Base-by-base conservation (phyloP, 1,284 basidiomycete genomes). In the Malassezia japonica region DNA sequence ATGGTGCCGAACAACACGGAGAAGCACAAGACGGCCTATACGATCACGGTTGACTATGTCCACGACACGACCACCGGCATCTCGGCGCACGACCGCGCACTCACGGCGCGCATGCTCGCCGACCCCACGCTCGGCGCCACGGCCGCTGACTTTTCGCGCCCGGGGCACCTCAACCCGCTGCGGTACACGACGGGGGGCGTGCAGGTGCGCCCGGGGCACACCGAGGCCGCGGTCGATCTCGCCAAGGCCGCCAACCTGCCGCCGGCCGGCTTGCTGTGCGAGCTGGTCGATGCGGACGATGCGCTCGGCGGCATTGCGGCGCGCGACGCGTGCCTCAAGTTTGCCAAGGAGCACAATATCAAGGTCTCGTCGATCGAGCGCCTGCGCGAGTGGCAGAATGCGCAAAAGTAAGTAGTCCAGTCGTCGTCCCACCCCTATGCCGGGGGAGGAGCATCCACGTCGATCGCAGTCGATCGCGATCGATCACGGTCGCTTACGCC, bases 41-140 rank as follows among this genome's bases (percentile, higher is more conserved):
- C 92, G n/a, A 79, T 96, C 60, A 98, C 92, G 0, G 75, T 94
- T 34, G 94, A 98, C 76, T 92, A 92, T 74, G 84, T 82, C 65
- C 78, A 86, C 63, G 87, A 87, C 84, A 92, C 87, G 1, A 84
- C 88, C 1, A 99, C 94, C 8, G 94, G 94, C 29, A 99, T 99
- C 65, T 94, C 89, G 40, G 92, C 94, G 3, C 84, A 89, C 74
- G 92, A 99, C 76, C 83, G 94, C 52, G 83, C 87, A 6, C 78
- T 91, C 49, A 92, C 90, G 7, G 86, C 81, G 1, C 81, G 86
- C 34, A 83, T 85, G 49, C 81, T 96, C 27, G 85, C 90, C 1
- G 61, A 65, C 27, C 20, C 34, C 0, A 16, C 28, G 5, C 42
- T 57, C 8, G 34, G 39, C 3, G 64, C 64, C 2, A 47, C 20